These are phyloP conservation scores for Ustilago cynodontis DNA, from an alignment of 1,284 basidiomycete species.

Conservation along the genomic window DNA sequence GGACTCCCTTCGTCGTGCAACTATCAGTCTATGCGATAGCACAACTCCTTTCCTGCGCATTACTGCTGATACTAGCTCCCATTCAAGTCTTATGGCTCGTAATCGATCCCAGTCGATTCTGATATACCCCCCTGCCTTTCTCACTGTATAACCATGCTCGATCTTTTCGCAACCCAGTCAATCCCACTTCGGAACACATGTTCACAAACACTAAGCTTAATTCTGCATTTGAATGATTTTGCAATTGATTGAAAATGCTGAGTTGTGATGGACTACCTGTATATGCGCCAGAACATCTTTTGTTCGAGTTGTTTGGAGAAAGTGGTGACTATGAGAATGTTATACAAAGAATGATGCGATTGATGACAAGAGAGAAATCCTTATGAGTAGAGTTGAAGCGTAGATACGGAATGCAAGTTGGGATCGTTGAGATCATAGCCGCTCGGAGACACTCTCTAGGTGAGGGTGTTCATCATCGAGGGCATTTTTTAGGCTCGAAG, in stretches of 20 bases:
- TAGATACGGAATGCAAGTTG: constrained; percentile 7
- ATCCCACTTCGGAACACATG: neutral
- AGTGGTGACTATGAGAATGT: constrained; percentile 5
- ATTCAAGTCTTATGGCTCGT: constrained; percentile 29
- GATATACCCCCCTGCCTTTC: constrained; percentile 10
- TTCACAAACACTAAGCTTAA: neutral
- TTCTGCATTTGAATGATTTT: neutral
- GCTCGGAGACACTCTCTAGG: constrained; percentile 26
- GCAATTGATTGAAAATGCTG: neutral
- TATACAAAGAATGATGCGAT: constrained; percentile 9
- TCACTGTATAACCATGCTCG: neutral
- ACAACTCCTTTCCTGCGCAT: neutral
- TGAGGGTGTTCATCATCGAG: constrained; percentile 23
- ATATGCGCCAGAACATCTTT: neutral
- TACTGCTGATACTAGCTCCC: constrained; percentile 28
- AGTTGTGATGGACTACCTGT: neutral
- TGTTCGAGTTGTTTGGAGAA: neutral
- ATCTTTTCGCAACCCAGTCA: neutral
- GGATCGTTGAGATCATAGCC: constrained; percentile 36
- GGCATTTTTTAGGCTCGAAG: constrained; percentile 12
- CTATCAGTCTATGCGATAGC: constrained; percentile 5
- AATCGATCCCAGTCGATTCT: neutral
- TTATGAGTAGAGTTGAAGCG: constrained; percentile 34
- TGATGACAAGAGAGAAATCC: neutral
- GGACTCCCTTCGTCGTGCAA: constrained; percentile 1